These are phyloP conservation scores for Cicer judaicum DNA, from an alignment of 306 rosid genomes.

Conservation along the genomic window DNA sequence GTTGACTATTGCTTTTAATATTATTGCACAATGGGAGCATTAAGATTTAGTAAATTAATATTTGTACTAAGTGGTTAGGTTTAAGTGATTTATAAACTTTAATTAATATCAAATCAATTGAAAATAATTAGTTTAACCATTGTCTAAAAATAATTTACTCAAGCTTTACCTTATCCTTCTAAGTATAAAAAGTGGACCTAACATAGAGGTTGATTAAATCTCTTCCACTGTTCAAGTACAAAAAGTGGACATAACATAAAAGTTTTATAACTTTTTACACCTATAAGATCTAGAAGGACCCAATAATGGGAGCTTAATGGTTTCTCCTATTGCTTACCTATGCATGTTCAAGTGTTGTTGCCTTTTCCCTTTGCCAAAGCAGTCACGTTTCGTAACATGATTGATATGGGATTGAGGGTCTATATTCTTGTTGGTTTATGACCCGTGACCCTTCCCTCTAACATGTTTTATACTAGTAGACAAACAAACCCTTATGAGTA, in stretches of 20 bases:
- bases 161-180: not conserved
- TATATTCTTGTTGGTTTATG: constrained; percentile 16
- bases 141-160: not conserved
- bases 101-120: not conserved
- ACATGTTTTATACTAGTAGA: constrained; percentile 40
- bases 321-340: constrained; percentile 13
- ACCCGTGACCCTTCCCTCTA: constrained; percentile 53
- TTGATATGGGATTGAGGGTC: constrained; percentile 43
- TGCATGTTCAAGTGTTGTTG: not conserved
- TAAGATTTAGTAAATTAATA: not conserved
- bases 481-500: constrained; percentile 47
- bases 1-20: constrained; percentile 27
- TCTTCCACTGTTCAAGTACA: not conserved
- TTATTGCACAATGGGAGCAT: not conserved
- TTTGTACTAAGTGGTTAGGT: not conserved
- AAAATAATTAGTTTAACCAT: not conserved
- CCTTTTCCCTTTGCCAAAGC: constrained; percentile 38
- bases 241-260: constrained; percentile 17
- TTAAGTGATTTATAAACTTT: not conserved
- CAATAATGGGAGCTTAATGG: constrained; percentile 45
- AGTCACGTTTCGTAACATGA: constrained; percentile 18
- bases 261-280: constrained; percentile 14
- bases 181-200: not conserved
- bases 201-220: not conserved
- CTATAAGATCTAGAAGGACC: constrained; percentile 30